Evolutionary conservation across 2,329 filamentous ascomycete species (phyloP).

Genomic region (Ophiostoma sp.): DNA sequence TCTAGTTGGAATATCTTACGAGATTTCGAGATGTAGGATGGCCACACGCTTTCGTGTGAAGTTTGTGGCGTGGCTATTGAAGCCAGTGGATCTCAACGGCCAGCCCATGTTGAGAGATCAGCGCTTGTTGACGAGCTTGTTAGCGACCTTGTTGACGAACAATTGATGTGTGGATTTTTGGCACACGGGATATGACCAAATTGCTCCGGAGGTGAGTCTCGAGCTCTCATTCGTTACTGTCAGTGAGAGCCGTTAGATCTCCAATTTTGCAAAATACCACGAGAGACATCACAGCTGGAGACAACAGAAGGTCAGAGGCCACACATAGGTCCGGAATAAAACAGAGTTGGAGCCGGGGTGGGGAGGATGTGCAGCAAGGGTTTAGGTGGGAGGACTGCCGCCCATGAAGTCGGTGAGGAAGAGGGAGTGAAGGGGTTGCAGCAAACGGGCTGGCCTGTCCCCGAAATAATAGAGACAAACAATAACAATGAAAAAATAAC

Average conservation of each 20-base stretch:
- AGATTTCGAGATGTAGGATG: background rate
- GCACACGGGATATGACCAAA: background rate
- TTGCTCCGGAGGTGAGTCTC: background rate
- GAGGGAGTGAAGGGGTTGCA: background rate
- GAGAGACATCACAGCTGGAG: background rate
- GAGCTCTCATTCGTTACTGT: background rate
- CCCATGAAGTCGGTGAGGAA: constrained; percentile 43
- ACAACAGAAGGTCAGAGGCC: background rate
- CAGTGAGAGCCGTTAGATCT: background rate
- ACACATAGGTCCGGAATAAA: background rate
- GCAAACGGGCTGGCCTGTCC: background rate
- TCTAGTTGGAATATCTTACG: constrained; percentile 6
- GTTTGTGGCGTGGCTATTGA: background rate
- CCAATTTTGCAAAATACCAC: background rate
- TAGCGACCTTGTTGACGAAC: background rate
- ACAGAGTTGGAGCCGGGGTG: constrained; percentile 20
- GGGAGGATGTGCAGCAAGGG: constrained; percentile 22
- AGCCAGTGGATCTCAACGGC: background rate
- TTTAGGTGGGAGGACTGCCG: constrained; percentile 34
- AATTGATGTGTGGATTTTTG: background rate
- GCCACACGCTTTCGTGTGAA: background rate
- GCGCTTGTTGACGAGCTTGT: constrained; percentile 7
- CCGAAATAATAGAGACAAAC: background rate
- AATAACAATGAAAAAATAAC: background rate
- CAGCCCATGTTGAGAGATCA: constrained; percentile 2